Conservation (phyloP, 2,329 filamentous ascomycete species). For the Elsinoe arachidis region DNA sequence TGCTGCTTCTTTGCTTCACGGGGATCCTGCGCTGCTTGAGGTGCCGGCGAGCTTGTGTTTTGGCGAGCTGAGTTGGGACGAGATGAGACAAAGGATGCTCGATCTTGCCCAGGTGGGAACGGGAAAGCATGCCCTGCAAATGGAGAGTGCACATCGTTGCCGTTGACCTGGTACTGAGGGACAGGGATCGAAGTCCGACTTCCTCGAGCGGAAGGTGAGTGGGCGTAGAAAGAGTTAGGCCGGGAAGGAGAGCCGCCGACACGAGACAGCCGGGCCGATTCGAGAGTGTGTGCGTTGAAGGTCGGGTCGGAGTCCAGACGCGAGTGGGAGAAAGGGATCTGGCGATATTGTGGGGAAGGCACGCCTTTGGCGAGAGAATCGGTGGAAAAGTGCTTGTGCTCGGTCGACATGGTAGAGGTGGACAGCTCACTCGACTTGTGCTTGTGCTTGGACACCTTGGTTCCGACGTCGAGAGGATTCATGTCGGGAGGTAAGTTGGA, state of each 20-base stretch:
- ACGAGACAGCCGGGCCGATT: slow-evolving; percentile 46
- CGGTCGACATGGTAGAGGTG: slow-evolving; percentile 36
- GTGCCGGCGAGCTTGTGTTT: slow-evolving; percentile 1
- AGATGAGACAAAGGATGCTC: slow-evolving; percentile 3
- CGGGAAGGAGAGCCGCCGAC: slow-evolving; percentile 18
- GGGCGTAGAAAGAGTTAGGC: slow-evolving; percentile 19
- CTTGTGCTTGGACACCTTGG: slow-evolving; percentile 68
- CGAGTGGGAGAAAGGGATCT: slow-evolving; percentile 73
- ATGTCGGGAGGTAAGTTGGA: slow-evolving; percentile 77
- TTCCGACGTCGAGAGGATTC: slow-evolving; percentile 82
- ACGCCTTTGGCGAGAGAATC: slow-evolving; percentile 35
- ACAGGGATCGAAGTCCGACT: slow-evolving; percentile 30
- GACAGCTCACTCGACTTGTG: slow-evolving; percentile 55
- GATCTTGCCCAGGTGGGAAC: slow-evolving; percentile 15
- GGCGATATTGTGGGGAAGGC: slow-evolving; percentile 30
- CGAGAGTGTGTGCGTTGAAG: slow-evolving; percentile 43
- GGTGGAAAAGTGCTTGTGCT: slow-evolving; percentile 51
- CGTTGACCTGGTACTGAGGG: slow-evolving; percentile 4
- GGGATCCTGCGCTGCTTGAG: slow-evolving; percentile 17
- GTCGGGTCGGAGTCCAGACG: slow-evolving; percentile 52
- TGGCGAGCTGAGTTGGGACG: slow-evolving; percentile 6
- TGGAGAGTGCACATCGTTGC: slow-evolving; percentile 6
- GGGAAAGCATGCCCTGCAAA: slow-evolving; percentile 14
- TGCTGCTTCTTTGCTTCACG: slow-evolving; percentile 20
- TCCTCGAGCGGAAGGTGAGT: slow-evolving; percentile 28